Evolutionary conservation across 2,329 filamentous ascomycete species (phyloP), one percentile per base, ranked within the genome.

Genomic region (Seiridium unicorne): DNA sequence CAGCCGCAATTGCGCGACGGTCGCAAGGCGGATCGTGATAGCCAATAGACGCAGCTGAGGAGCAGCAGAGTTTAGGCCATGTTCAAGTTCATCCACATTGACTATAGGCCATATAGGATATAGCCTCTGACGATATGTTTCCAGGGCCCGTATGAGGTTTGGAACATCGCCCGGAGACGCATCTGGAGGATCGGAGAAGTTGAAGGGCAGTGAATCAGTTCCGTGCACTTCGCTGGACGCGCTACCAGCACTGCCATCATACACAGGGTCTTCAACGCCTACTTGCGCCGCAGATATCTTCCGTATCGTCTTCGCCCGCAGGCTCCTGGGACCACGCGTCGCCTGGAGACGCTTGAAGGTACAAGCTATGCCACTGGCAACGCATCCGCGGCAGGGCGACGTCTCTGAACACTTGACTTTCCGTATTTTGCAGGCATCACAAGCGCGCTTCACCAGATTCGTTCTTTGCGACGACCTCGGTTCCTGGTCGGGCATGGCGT

Each of bases 31-130:
- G 7, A 83, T 73, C 3, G 79, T 77, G 11, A 77, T 76, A 8
- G 80, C 78, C 10, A 83, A 72, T 32, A 62, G n/a, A 3, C 51
- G 40, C 4, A 38, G 44, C 2, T 49, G 48, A 13, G 13, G 73
- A 70, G 32, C 74, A 72, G 47, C 76, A 70, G 48, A 72, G 67
- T 54, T 74, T 5, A 82, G 66, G 3, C 69, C 67, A 32, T 71
- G 69, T 55, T 78, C 75, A 31, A 82, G 67, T 53, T 76, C 70
- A 55, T 77, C 74, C 34, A 80, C 76, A 44, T 78, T 74, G 47
- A 83, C 74, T 44, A 83, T 77, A 32, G 81, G 81, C 81, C 81
- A 83, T 3, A 83, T 77, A 0, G 81, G 80, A 55, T 80, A 83
- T 51, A 83, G 69, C 10, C 80, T 77, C n/a, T 80, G 73, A 3